Percentiles rank a stretch among this genome's conserved stretches.
phyloP scores from a whole-genome alignment of 2,329 filamentous ascomycete genomes.

The Hypocrella siamensis region DNA sequence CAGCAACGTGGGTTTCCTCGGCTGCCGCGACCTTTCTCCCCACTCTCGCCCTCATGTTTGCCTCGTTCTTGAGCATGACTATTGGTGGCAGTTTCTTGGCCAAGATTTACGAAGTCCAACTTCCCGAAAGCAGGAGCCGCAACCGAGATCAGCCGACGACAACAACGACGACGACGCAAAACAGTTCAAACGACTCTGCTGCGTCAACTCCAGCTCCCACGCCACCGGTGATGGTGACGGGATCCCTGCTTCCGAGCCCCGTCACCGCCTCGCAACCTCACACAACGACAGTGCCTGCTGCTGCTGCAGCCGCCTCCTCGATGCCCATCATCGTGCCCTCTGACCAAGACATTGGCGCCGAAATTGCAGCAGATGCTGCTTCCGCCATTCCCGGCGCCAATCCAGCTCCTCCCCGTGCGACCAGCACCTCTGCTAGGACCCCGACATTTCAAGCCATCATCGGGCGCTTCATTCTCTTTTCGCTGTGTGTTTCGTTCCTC shows the following conservation, averaged over 20 bases:
- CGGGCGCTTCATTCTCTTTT: slow-evolving; percentile 39
- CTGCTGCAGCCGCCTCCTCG: slow-evolving; percentile 10
- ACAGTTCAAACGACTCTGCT: neutral
- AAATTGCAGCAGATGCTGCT: slow-evolving; percentile 28
- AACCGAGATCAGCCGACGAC: slow-evolving; percentile 20
- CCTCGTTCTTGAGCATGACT: slow-evolving; percentile 37
- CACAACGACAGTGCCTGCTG: neutral
- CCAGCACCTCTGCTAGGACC: slow-evolving; percentile 10
- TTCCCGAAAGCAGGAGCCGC: slow-evolving; percentile 34
- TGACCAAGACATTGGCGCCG: slow-evolving; percentile 47
- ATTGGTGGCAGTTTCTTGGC: slow-evolving; percentile 42
- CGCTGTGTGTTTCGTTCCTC: slow-evolving; percentile 40
- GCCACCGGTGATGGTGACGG: slow-evolving; percentile 6
- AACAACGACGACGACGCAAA: neutral
- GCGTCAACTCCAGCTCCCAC: neutral
- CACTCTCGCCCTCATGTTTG: slow-evolving; percentile 35
- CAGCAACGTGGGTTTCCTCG: slow-evolving; percentile 39
- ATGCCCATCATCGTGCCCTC: slow-evolving; percentile 44
- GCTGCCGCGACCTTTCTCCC: slow-evolving; percentile 40
- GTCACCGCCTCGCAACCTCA: slow-evolving; percentile 17
- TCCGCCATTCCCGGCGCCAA: slow-evolving; percentile 16
- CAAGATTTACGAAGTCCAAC: slow-evolving; percentile 44
- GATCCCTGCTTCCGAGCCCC: slow-evolving; percentile 21
- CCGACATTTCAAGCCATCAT: slow-evolving; percentile 39
- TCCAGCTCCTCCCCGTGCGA: slow-evolving; percentile 9